Percentiles rank a stretch among this genome's conserved stretches.
Conservation (phyloP, 1,284 basidiomycete species). For the Marasmius tenuissimus region DNA sequence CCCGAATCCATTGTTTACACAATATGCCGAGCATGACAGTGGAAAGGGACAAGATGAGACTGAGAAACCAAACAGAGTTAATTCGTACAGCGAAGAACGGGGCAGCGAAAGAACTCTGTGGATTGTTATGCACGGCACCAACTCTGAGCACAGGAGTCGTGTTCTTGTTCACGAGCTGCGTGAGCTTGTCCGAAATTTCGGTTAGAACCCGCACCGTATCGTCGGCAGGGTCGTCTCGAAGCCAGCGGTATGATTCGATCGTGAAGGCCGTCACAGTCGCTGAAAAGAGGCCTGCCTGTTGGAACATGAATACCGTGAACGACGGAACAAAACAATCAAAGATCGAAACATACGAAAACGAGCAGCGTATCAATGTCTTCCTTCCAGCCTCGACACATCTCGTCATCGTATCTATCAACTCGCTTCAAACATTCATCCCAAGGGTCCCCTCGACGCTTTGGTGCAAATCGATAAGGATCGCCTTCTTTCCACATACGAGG, state of each 20-base stretch:
- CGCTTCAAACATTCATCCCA: conserved; percentile 11
- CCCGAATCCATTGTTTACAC: conserved; percentile 23
- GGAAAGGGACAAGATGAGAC: conserved; percentile 18
- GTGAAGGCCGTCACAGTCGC: conserved; percentile 20
- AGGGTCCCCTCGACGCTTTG: conserved; percentile 5
- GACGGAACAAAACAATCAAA: not conserved
- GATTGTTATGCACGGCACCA: not conserved
- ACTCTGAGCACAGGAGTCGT: not conserved
- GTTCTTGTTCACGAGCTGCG: not conserved
- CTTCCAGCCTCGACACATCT: conserved; percentile 18
- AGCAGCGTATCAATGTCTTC: conserved; percentile 21
- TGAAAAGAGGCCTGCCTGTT: conserved; percentile 21
- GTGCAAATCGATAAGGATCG: conserved; percentile 4
- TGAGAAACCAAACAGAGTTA: conserved; percentile 22
- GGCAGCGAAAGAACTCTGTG: not conserved
- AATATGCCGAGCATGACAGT: conserved; percentile 22
- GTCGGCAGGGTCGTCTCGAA: conserved; percentile 15
- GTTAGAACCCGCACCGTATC: conserved; percentile 5
- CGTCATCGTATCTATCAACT: conserved; percentile 14
- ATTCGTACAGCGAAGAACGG: conserved; percentile 10
- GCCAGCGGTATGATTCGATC: conserved; percentile 21
- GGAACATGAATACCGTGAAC: not conserved
- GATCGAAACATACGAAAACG: conserved; percentile 16
- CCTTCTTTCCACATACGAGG: conserved; percentile 6
- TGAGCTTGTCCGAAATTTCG: conserved; percentile 7